These are phyloP conservation scores for Ustilago cynodontis DNA, from an alignment of 1,284 basidiomycete genomes.

Conservation along the genomic window DNA sequence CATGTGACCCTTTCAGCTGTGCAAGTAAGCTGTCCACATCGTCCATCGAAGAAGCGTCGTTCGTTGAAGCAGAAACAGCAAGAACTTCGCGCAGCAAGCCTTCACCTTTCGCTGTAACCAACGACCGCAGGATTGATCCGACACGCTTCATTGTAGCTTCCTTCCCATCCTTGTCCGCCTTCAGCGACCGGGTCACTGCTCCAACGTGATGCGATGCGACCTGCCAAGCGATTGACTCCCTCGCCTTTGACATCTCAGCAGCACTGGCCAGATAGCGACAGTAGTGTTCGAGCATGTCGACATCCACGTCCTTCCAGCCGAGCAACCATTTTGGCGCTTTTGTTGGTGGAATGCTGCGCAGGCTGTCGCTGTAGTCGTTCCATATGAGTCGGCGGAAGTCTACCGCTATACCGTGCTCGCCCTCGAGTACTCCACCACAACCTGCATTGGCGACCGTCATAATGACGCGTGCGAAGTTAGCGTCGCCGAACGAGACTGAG, in stretches of 20 bases:
- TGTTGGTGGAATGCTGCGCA: constrained; percentile 55
- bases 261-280: constrained; percentile 70
- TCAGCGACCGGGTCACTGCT: constrained; percentile 6
- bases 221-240: constrained; percentile 75
- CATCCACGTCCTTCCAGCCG: constrained; percentile 79
- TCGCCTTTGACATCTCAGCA: constrained; percentile 67
- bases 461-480: constrained; percentile 81
- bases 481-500: constrained; percentile 87
- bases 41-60: background rate
- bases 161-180: background rate
- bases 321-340: constrained; percentile 74
- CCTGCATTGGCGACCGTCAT: constrained; percentile 74
- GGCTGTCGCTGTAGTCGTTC: constrained; percentile 79
- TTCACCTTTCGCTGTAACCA: constrained; percentile 22
- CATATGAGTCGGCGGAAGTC: constrained; percentile 90
- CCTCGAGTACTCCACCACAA: constrained; percentile 26
- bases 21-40: constrained; percentile 16
- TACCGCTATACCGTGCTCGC: constrained; percentile 76
- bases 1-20: background rate
- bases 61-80: background rate
- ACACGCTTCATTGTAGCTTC: constrained; percentile 1
- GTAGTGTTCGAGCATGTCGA: constrained; percentile 76
- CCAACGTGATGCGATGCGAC: constrained; percentile 83
- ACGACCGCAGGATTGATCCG: constrained; percentile 21
- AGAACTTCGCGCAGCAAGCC: constrained; percentile 21